phyloP scores from a whole-genome alignment of 2,329 filamentous ascomycete genomes.

The Aspergillus ochraceoroseus region DNA sequence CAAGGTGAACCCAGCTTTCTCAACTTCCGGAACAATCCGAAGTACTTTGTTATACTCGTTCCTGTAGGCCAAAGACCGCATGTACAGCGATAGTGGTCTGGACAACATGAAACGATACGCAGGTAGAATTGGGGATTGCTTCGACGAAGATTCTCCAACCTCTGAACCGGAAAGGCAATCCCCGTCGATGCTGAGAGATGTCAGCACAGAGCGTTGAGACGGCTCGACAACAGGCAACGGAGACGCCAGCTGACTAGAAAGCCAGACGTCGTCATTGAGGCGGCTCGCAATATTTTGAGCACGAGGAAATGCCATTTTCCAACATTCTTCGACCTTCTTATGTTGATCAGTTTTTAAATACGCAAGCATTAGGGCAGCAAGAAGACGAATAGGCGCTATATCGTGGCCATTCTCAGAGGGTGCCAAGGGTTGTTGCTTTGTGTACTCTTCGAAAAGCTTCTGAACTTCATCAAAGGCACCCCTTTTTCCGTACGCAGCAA shows the following conservation, averaged over 20 bases:
- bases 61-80: slow-evolving; percentile 50
- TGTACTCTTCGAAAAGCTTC: slow-evolving; percentile 55
- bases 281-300: slow-evolving; percentile 45
- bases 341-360: slow-evolving; percentile 56
- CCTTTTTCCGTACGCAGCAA: slow-evolving; percentile 51
- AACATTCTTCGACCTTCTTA: slow-evolving; percentile 60
- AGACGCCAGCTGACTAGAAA: slow-evolving; percentile 13
- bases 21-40: slow-evolving; percentile 52
- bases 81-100: slow-evolving; percentile 48
- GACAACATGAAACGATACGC: slow-evolving; percentile 49
- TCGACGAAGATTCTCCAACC: neutral
- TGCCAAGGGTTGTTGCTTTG: slow-evolving; percentile 12
- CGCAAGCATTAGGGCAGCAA: slow-evolving; percentile 64
- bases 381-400: slow-evolving; percentile 51
- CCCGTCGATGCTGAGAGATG: slow-evolving; percentile 5
- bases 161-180: slow-evolving; percentile 6
- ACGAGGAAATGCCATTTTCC: slow-evolving; percentile 57
- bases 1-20: slow-evolving; percentile 64
- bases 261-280: slow-evolving; percentile 28
- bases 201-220: slow-evolving; percentile 14
- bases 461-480: slow-evolving; percentile 48
- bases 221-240: slow-evolving; percentile 8
- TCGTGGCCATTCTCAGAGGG: slow-evolving; percentile 21
- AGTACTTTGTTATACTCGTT: slow-evolving; percentile 52
- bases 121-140: slow-evolving; percentile 27